Evolutionary conservation across 2,329 filamentous ascomycete genomes (phyloP).

Genomic region (Aureobasidium sp.): DNA sequence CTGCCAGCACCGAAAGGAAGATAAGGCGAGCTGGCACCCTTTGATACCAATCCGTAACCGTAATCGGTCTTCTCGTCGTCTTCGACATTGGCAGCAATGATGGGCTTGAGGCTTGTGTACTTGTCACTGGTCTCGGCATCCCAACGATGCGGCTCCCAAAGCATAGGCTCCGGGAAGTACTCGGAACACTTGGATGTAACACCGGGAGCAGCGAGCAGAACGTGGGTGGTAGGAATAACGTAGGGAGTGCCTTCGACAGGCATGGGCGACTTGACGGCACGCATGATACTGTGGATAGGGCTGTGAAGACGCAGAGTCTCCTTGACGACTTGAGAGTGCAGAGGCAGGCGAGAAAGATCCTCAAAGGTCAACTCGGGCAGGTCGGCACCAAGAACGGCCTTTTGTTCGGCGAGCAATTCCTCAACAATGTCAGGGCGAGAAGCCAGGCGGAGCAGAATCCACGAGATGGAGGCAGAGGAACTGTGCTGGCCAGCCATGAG

Average conservation of each 20-base stretch:
- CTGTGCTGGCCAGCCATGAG: slow-evolving; percentile 90
- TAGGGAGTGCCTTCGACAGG: slow-evolving; percentile 73
- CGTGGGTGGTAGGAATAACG: slow-evolving; percentile 70
- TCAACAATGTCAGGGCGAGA: slow-evolving; percentile 68
- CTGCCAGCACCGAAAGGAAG: slow-evolving; percentile 88
- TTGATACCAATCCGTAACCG: slow-evolving; percentile 85
- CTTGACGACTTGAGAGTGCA: slow-evolving; percentile 79
- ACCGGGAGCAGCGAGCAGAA: slow-evolving; percentile 75
- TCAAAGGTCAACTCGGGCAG: slow-evolving; percentile 70
- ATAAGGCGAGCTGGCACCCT: slow-evolving; percentile 82
- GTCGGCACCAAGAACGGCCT: slow-evolving; percentile 61
- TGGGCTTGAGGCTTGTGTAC: slow-evolving; percentile 23
- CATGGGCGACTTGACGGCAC: slow-evolving; percentile 83
- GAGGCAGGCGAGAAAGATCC: slow-evolving; percentile 64
- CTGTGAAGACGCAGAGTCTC: slow-evolving; percentile 87
- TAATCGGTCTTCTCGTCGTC: slow-evolving; percentile 72
- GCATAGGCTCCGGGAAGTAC: slow-evolving; percentile 72
- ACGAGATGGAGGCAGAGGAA: slow-evolving; percentile 72
- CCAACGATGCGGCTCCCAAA: slow-evolving; percentile 92
- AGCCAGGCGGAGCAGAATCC: slow-evolving; percentile 76
- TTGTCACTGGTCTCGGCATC: slow-evolving; percentile 47
- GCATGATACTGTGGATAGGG: slow-evolving; percentile 91
- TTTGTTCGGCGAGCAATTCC: slow-evolving; percentile 76
- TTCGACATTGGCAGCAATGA: slow-evolving; percentile 32
- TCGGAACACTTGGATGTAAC: slow-evolving; percentile 62